Conservation (phyloP, 176 grass and related monocot species). For the Pontederia paniculata region DNA sequence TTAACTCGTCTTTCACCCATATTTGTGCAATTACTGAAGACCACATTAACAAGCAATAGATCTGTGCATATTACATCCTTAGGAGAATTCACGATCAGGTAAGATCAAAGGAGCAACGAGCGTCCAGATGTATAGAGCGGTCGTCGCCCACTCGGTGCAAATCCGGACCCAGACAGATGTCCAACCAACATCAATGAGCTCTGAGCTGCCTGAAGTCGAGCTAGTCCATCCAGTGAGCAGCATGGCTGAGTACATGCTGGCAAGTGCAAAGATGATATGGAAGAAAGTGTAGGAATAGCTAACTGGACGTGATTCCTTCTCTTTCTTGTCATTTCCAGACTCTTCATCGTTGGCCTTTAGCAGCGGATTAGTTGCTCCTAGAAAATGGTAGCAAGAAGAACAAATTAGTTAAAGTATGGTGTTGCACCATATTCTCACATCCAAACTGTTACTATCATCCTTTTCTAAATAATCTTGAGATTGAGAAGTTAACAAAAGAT, state of each 20-base stretch:
- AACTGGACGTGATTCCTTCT: slow-evolving; percentile 35
- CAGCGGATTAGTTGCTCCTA: slow-evolving; percentile 47
- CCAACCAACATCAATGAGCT: slow-evolving; percentile 96
- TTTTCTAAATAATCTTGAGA: no score
- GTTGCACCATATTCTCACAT: background rate
- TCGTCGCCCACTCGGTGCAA: slow-evolving; percentile 77
- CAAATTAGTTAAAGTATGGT: background rate
- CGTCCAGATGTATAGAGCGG: slow-evolving; percentile 67
- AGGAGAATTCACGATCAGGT: slow-evolving; percentile 72
- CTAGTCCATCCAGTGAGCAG: slow-evolving; percentile 86
- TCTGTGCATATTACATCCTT: background rate
- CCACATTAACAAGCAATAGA: no score
- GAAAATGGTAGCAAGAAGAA: background rate
- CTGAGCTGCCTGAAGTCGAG: slow-evolving; percentile 50
- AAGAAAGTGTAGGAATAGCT: slow-evolving; percentile 95
- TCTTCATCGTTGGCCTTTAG: slow-evolving; percentile 34
- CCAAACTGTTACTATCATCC: no score
- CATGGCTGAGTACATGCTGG: slow-evolving; percentile 98
- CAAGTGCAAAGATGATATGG: slow-evolving; percentile 89
- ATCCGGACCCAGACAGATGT: slow-evolving; percentile 92
- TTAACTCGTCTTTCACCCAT: no score
- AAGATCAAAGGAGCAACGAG: slow-evolving; percentile 66
- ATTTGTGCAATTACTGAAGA: no score
- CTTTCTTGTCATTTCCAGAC: slow-evolving; percentile 40
- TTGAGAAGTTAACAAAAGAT: no score